Conservation (phyloP, 2,329 filamentous ascomycete species). For the Aspergillus ochraceus region DNA sequence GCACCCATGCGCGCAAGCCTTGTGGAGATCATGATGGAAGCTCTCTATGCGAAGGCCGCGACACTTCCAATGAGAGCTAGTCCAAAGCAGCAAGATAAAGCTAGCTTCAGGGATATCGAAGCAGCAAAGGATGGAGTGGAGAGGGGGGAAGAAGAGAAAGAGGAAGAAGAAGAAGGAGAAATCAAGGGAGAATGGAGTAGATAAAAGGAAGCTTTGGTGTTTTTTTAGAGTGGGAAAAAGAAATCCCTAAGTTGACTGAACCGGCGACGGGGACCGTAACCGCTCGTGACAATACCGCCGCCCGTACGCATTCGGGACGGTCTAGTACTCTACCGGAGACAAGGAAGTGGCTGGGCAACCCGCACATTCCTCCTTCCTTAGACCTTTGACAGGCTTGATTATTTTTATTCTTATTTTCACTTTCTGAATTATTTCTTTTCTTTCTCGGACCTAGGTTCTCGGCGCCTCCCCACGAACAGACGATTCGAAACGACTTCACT, state of each 20-base stretch:
- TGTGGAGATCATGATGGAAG: constrained; percentile 49
- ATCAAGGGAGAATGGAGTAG: constrained; percentile 35
- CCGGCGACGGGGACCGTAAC: constrained; percentile 42
- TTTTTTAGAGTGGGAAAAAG: constrained; percentile 35
- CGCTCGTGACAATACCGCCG: constrained; percentile 36
- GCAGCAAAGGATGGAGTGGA: constrained; percentile 36
- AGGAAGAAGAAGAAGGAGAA: constrained; percentile 37
- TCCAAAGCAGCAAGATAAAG: constrained; percentile 28
- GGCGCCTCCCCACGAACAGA: neutral
- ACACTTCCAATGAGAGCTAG: constrained; percentile 40
- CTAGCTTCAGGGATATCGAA: constrained; percentile 32
- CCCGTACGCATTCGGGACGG: constrained; percentile 28
- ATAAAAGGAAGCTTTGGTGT: constrained; percentile 40
- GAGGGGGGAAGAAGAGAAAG: constrained; percentile 22
- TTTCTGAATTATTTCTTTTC: neutral
- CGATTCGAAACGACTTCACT: neutral
- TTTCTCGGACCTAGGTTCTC: neutral
- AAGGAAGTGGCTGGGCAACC: constrained; percentile 24
- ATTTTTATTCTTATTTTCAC: too few relatives aligned
- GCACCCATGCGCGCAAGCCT: constrained; percentile 49
- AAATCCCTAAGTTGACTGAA: constrained; percentile 30
- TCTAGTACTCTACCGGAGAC: constrained; percentile 26
- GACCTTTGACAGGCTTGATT: neutral
- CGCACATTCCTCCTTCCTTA: constrained; percentile 1
- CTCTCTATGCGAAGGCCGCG: constrained; percentile 39